Conservation (phyloP, 208 protist genomes). For the Leishmania aethiopica region DNA sequence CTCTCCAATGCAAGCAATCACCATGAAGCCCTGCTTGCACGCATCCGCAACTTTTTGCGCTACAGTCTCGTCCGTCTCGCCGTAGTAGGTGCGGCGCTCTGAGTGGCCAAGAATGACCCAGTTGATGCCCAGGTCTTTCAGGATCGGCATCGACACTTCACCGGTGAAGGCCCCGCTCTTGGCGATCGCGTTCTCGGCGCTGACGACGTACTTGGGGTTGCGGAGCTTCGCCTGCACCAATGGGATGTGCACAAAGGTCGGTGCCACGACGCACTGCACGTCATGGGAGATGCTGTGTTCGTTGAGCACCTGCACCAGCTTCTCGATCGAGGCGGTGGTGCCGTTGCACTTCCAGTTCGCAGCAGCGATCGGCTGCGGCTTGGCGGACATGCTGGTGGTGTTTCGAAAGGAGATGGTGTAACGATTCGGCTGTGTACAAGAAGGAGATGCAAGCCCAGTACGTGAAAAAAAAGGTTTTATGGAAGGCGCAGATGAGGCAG, state of each 20-base stretch:
- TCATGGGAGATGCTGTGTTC: constrained; percentile 56
- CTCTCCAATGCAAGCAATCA: constrained; percentile 98
- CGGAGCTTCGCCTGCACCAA: constrained; percentile 65
- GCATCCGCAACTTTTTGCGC: constrained; percentile 92
- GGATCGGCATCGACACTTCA: constrained; percentile 87
- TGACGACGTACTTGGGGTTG: constrained; percentile 77
- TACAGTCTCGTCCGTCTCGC: constrained; percentile 92
- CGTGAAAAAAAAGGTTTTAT: not conserved
- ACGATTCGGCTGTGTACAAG: not conserved
- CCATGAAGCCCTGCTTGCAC: constrained; percentile 84
- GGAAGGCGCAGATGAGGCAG: not conserved
- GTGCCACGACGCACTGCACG: constrained; percentile 91
- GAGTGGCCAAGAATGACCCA: constrained; percentile 98
- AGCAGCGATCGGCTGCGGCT: constrained; percentile 91
- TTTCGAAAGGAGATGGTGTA: not conserved
- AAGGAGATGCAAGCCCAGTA: not conserved
- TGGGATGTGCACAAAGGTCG: constrained; percentile 83
- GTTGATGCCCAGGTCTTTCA: constrained; percentile 94
- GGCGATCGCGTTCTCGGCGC: constrained; percentile 88
- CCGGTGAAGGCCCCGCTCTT: constrained; percentile 92
- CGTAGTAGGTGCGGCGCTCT: constrained; percentile 96
- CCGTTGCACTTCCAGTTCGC: constrained; percentile 97
- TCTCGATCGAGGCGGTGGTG: constrained; percentile 61
- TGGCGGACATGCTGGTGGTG: constrained; percentile 47
- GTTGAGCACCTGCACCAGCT: constrained; percentile 84